These are phyloP conservation scores for Cordyceps pruinosa DNA, from an alignment of 2,329 filamentous ascomycete species.

Conservation along the genomic window DNA sequence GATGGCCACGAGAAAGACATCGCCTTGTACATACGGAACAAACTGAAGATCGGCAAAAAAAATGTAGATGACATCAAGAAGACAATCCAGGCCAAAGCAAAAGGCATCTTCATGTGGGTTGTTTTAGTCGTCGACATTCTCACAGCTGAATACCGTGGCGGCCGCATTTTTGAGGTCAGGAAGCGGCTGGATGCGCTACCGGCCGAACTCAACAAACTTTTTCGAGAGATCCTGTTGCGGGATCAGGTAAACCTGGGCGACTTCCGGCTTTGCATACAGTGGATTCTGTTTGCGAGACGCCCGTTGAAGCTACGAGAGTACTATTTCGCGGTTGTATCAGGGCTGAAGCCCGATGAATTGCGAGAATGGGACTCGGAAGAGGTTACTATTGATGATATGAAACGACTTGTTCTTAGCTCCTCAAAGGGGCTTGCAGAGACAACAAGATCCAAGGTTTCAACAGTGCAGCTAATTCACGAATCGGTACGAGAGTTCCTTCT, in stretches of 20 bases:
- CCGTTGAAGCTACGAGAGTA: conserved; percentile 38
- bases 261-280: conserved; percentile 40
- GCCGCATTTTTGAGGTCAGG: conserved; percentile 19
- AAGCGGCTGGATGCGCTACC: conserved; percentile 31
- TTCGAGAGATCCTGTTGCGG: conserved; percentile 42
- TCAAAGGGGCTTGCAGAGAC: conserved; percentile 41
- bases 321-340: conserved; percentile 25
- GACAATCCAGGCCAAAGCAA: conserved; percentile 29
- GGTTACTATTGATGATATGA: conserved; percentile 20
- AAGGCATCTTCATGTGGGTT: conserved; percentile 39
- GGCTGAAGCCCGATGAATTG: neutral
- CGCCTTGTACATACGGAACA: conserved; percentile 13
- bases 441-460: neutral
- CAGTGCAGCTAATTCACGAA: conserved; percentile 43
- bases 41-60: conserved; percentile 7
- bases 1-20: conserved; percentile 22
- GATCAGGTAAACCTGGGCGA: conserved; percentile 35
- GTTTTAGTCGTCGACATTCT: conserved; percentile 33
- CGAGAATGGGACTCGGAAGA: conserved; percentile 19
- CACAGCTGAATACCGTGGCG: conserved; percentile 26
- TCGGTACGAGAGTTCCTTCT: conserved; percentile 42
- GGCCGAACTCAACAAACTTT: conserved; percentile 36
- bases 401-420: conserved; percentile 28
- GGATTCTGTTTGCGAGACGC: conserved; percentile 42
- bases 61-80: neutral